Conservation (phyloP, 805 yeast genomes). For the Ogataea degrootiae region DNA sequence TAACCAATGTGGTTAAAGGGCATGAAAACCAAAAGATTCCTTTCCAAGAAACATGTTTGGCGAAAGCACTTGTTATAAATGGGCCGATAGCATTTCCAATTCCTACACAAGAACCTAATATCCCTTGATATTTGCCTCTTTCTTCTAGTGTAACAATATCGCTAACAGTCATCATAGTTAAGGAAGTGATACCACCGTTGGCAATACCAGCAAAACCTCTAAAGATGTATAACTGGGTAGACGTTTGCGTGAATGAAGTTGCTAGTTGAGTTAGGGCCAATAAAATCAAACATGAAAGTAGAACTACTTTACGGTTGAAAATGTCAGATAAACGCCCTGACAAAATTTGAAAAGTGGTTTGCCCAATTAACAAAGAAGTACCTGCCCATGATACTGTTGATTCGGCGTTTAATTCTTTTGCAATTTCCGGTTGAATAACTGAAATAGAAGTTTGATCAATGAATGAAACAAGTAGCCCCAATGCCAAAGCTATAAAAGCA, state of each 20-base stretch:
- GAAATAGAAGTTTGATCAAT: conserved; percentile 47
- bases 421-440: conserved; percentile 46
- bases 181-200: conserved; percentile 46
- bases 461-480: conserved; percentile 39
- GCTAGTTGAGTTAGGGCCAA: conserved; percentile 42
- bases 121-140: conserved; percentile 56
- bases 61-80: conserved; percentile 47
- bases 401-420: conserved; percentile 39
- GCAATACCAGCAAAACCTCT: conserved; percentile 56
- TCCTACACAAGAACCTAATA: conserved; percentile 46
- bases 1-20: conserved; percentile 36
- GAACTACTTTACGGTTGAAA: conserved; percentile 44
- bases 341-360: conserved; percentile 46
- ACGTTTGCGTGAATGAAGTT: conserved; percentile 47
- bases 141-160: conserved; percentile 50
- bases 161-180: conserved; percentile 49
- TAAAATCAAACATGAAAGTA: conserved; percentile 35
- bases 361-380: conserved; percentile 47
- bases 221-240: conserved; percentile 45
- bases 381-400: conserved; percentile 56
- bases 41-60: conserved; percentile 42
- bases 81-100: conserved; percentile 54
- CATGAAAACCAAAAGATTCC: conserved; percentile 46
- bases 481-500: conserved; percentile 34
- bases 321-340: conserved; percentile 54